Percentiles rank a stretch among this genome's conserved stretches.
phyloP scores from a whole-genome alignment of 176 grass and related monocot genomes.

The Coix lacrymajobi region DNA sequence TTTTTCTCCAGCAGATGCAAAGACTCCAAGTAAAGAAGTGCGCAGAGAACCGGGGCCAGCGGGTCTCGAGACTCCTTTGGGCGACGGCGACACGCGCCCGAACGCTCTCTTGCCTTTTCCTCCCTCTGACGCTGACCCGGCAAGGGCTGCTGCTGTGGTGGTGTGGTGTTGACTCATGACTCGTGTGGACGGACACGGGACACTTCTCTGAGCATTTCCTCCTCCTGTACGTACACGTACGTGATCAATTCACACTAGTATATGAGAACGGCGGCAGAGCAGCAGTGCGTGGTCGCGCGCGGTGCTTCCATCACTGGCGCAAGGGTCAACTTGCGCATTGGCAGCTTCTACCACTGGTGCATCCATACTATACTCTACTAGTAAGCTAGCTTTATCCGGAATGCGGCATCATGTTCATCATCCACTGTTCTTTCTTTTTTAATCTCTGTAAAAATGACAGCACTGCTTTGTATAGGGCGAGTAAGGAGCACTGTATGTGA shows the following conservation, averaged over 20 bases:
- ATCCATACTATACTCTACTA: background rate
- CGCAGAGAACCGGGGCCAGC: background rate
- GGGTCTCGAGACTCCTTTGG: conserved; percentile 8
- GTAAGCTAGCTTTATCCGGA: background rate
- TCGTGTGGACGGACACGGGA: conserved; percentile 10
- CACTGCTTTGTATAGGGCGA: background rate
- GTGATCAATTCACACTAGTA: background rate
- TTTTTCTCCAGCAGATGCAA: conserved; percentile 26
- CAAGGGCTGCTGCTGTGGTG: background rate
- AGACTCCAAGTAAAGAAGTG: background rate
- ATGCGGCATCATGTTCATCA: background rate
- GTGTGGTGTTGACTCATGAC: conserved; percentile 34
- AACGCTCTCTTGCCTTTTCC: background rate
- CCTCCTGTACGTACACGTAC: background rate
- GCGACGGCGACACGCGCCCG: conserved; percentile 20
- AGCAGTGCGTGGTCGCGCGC: background rate
- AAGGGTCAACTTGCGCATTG: background rate
- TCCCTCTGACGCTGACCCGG: background rate
- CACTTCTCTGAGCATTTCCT: background rate
- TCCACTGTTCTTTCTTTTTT: conserved; percentile 5
- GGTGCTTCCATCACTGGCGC: too few species aligned
- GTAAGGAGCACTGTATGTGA: background rate
- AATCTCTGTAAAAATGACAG: conserved; percentile 24
- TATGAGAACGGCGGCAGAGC: background rate
- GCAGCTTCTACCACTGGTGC: background rate